Evolutionary conservation across 2,329 filamentous ascomycete genomes (phyloP), one percentile per base, ranked within the genome.

Genomic region (Hymenoscyphus fraxineus): DNA sequence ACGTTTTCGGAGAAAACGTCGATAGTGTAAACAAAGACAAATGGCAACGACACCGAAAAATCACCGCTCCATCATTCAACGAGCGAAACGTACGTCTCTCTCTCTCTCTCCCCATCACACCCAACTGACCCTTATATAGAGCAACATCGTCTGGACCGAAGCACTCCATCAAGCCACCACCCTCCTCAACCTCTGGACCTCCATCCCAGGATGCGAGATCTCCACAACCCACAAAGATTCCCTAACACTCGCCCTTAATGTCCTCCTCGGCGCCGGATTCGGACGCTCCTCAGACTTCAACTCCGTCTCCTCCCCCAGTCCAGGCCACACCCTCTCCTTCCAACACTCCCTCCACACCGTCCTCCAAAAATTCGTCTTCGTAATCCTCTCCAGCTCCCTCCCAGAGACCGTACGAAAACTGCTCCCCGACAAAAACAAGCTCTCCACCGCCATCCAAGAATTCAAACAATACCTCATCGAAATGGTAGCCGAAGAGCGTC

Each of bases 191-290:
- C 54, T 68, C 51, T 72, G 70, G 71, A 60, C 19, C 22, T 27
- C 10, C 9, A 10, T 27, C 7, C 35, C 12, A 6, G 54, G 31
- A 7, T 19, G 15, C 27, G 15, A 40, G 5, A 61, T 73, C 1
- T 54, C 66, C 6, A 69, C 19, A 3, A 72, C 77, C 3, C 27
- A 27, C 40, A 31, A 58, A 6, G 77, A 79, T 51, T 77, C 80
- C 1, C 82, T 82, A 80, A 78, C 78, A 59, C 73, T 83, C 65
- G 80, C 78, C 58, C 70, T 84, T 19, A 79, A 82, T 69, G 78
- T 83, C 44, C 82, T 84, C 66, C 82, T 80, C 67, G 76, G 77
- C 60, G 81, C 82, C 60, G 81, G 81, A 2, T 83, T 84, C 66
- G 81, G 67, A 15, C 62, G 61, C 27, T 59, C 40, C 9, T 65